A percentile compares a stretch with the other conserved stretches of the same genome.
Conservation (phyloP, 176 grass and related monocot species). For the Panicum miliaceum region DNA sequence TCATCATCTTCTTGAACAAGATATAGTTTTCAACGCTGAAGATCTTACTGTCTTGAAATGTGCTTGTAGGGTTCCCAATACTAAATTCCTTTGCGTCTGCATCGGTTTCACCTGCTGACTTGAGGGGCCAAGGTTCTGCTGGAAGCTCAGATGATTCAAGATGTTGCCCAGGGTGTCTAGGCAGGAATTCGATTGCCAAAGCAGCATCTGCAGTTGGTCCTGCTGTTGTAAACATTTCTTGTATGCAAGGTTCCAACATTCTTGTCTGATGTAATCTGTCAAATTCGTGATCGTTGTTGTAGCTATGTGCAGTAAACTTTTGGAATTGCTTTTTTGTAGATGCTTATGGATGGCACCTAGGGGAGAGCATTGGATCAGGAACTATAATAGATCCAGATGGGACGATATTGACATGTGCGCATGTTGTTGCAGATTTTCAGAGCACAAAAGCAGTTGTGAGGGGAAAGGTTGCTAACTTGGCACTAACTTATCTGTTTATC, state of each 20-base stretch:
- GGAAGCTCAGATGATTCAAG: constrained; percentile 56
- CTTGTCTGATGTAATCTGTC: background rate
- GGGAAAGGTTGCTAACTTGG: constrained; percentile 56
- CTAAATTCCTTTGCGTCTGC: constrained; percentile 42
- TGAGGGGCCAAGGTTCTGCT: constrained; percentile 42
- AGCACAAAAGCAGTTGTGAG: constrained; percentile 44
- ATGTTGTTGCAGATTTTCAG: constrained; percentile 66
- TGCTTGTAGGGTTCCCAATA: constrained; percentile 40
- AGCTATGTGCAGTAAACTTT: constrained; percentile 27
- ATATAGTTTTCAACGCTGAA: background rate
- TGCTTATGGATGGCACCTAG: constrained; percentile 48
- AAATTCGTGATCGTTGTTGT: background rate
- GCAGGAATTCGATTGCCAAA: constrained; percentile 72
- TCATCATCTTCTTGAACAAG: background rate
- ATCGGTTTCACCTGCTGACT: constrained; percentile 41
- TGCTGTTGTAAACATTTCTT: constrained; percentile 84
- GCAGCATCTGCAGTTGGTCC: constrained; percentile 71
- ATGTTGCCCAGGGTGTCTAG: constrained; percentile 59
- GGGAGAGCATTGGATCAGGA: constrained; percentile 69
- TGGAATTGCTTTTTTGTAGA: constrained; percentile 45
- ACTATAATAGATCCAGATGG: constrained; percentile 92
- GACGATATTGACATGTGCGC: constrained; percentile 88
- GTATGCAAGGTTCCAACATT: constrained; percentile 46
- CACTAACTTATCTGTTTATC: constrained; percentile 28
- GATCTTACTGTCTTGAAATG: constrained; percentile 31